Conservation (phyloP, 1,139 yeast species). For the Suhomyces terraborum region DNA sequence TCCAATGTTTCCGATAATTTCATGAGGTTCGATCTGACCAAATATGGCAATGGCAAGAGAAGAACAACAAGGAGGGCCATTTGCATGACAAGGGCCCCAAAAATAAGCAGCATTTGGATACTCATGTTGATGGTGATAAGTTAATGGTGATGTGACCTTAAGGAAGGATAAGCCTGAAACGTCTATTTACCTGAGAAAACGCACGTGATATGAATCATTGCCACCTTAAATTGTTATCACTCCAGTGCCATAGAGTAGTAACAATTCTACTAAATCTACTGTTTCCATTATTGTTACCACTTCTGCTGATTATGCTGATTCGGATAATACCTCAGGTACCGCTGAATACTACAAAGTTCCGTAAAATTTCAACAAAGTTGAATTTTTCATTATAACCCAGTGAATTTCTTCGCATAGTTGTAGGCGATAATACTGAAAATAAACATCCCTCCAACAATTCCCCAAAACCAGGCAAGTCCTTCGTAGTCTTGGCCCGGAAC, state of each 20-base stretch:
- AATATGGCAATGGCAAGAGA: constrained; percentile 64
- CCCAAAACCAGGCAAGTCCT: constrained; percentile 79
- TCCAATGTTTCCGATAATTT: constrained; percentile 33
- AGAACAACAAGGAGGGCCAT: constrained; percentile 55
- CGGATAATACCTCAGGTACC: too few relatives aligned
- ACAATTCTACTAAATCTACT: too few relatives aligned
- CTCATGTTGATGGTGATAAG: constrained; percentile 32
- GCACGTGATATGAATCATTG: background rate
- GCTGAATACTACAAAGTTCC: background rate
- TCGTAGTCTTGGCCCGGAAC: constrained; percentile 89
- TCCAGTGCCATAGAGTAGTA: too few relatives aligned
- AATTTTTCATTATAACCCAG: constrained; percentile 39
- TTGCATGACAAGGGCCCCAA: constrained; percentile 51
- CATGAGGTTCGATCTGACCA: constrained; percentile 50
- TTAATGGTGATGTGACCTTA: too few relatives aligned
- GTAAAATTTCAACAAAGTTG: too few relatives aligned
- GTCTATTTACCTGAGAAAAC: background rate
- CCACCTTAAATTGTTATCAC: too few relatives aligned
- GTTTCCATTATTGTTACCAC: too few relatives aligned
- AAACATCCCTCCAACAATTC: constrained; percentile 37
- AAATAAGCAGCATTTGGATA: constrained; percentile 48
- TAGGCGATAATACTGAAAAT: constrained; percentile 45
- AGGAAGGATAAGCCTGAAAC: constrained; percentile 4
- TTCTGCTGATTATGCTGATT: too few relatives aligned
- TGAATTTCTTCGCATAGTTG: constrained; percentile 44